Conservation (phyloP, 331 rosid genomes). For the Phaseolus coccineus region DNA sequence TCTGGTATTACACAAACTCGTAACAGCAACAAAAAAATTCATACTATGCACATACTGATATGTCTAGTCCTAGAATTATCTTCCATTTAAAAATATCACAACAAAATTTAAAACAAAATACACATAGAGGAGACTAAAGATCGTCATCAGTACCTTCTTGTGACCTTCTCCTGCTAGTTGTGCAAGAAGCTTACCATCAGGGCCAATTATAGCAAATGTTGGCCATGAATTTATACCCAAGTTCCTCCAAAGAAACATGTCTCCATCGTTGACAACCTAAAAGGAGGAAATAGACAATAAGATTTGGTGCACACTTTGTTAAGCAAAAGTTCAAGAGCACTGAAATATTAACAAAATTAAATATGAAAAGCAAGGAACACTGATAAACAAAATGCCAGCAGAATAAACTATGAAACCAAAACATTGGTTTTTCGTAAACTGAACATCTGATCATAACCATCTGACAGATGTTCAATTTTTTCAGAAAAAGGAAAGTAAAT, state of each 20-base stretch:
- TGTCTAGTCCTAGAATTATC: conserved; percentile 17
- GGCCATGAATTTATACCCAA: conserved; percentile 98
- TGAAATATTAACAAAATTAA: conserved; percentile 34
- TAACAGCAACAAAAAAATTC: background rate
- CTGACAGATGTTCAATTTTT: background rate
- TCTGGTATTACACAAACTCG: conserved; percentile 8
- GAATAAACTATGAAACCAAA: conserved; percentile 16
- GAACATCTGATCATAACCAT: conserved; percentile 10
- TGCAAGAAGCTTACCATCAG: conserved; percentile 88
- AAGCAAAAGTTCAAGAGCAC: conserved; percentile 30
- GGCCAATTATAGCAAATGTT: conserved; percentile 88
- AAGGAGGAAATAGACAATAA: conserved; percentile 38
- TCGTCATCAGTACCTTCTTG: conserved; percentile 70
- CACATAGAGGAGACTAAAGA: conserved; percentile 17
- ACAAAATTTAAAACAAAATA: conserved; percentile 19
- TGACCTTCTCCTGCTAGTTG: conserved; percentile 95
- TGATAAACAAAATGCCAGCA: conserved; percentile 31
- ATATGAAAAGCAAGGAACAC: conserved; percentile 20
- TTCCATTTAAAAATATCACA: conserved; percentile 18
- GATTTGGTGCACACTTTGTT: conserved; percentile 27
- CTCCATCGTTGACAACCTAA: conserved; percentile 97
- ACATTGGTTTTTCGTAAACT: background rate
- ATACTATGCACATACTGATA: conserved; percentile 17
- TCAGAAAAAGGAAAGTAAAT: conserved; percentile 4
- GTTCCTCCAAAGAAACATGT: conserved; percentile 91